phyloP scores from a whole-genome alignment of 257 asterid genomes.

The Solanum chiquidenum region DNA sequence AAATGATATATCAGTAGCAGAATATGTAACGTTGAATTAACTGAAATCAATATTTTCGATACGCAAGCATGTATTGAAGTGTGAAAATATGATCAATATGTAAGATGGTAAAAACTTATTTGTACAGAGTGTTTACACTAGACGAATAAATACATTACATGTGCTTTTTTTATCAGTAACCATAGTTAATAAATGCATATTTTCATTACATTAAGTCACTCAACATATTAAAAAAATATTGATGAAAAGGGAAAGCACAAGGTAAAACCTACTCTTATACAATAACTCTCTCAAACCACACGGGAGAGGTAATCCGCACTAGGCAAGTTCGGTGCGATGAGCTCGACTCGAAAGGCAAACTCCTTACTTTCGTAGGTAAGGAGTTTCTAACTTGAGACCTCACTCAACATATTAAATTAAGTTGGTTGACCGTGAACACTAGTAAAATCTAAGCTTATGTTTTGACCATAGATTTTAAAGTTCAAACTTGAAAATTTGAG shows the following conservation, averaged over 20 bases:
- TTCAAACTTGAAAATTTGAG: neutral
- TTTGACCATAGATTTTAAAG: neutral
- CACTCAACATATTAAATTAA: neutral
- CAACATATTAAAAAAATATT: neutral
- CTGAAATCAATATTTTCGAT: neutral
- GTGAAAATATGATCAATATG: neutral
- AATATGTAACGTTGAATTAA: neutral
- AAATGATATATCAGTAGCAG: neutral
- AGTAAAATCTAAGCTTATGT: neutral
- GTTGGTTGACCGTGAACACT: neutral
- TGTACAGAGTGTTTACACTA: neutral
- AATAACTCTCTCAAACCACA: neutral
- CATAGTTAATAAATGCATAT: neutral
- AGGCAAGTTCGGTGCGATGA: fast-evolving
- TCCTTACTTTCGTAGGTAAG: neutral
- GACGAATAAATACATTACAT: neutral
- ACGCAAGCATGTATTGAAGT: no score
- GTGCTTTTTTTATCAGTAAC: neutral
- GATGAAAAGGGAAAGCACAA: no score
- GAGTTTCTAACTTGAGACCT: neutral
- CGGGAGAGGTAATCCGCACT: fast-evolving
- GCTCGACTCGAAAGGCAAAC: fast-evolving
- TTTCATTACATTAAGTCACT: neutral
- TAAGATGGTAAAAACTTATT: neutral
- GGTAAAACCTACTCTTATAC: no score